Evolutionary conservation across 2,329 filamentous ascomycete species (phyloP).

Genomic region (Calonectria pteridis): DNA sequence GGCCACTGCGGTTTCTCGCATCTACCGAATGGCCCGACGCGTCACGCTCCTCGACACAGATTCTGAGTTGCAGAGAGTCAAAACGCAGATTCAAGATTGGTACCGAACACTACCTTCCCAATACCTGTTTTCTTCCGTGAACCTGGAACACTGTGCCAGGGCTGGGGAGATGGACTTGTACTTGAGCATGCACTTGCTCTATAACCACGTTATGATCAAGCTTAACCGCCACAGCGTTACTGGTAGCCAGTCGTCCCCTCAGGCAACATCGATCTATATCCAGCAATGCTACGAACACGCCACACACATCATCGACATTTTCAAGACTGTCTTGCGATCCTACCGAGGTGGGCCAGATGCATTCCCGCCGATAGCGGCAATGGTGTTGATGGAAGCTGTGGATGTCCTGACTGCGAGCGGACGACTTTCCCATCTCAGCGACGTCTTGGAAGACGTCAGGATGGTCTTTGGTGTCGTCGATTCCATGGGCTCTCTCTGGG

Average conservation of each 20-base stretch:
- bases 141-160: conserved; percentile 67
- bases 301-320: conserved; percentile 62
- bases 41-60: conserved; percentile 44
- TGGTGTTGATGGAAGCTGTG: conserved; percentile 71
- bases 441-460: conserved; percentile 66
- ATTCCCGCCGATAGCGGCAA: conserved; percentile 73
- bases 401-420: conserved; percentile 76
- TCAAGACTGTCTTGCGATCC: conserved; percentile 55
- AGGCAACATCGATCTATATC: conserved; percentile 59
- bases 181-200: conserved; percentile 75
- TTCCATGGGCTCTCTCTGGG: conserved; percentile 70
- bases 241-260: conserved; percentile 51
- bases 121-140: conserved; percentile 66
- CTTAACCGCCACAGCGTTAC: conserved; percentile 71
- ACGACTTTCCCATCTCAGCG: conserved; percentile 61
- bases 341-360: conserved; percentile 50
- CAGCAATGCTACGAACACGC: conserved; percentile 65
- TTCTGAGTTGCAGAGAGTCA: conserved; percentile 58
- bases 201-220: conserved; percentile 73
- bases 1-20: conserved; percentile 72
- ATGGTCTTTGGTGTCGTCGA: conserved; percentile 67
- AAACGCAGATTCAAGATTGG: conserved; percentile 70
- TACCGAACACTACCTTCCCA: conserved; percentile 65
- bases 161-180: conserved; percentile 69
- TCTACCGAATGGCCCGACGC: conserved; percentile 57